Conservation (phyloP, 2,329 filamentous ascomycete species). For the Penicillium crustosum region DNA sequence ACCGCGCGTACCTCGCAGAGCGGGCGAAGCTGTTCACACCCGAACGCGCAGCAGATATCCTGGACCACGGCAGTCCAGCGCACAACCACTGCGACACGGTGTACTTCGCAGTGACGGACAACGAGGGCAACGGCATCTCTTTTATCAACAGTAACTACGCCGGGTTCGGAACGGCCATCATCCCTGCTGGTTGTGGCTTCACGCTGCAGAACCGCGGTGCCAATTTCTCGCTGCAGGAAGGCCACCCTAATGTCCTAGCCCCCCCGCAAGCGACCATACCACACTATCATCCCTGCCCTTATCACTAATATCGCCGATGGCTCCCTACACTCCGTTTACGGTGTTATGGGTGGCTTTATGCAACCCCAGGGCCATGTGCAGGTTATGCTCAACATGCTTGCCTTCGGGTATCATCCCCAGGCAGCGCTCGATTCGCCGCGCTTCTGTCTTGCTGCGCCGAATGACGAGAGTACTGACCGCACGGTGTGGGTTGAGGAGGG, state of each 20-base stretch:
- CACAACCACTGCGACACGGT: slow-evolving; percentile 88
- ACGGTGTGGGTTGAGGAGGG: slow-evolving; percentile 27
- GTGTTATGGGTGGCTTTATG: slow-evolving; percentile 98
- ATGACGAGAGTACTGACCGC: slow-evolving; percentile 45
- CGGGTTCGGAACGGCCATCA: slow-evolving; percentile 80
- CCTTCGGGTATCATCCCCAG: slow-evolving; percentile 79
- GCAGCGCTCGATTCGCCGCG: slow-evolving; percentile 85
- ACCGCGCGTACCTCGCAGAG: slow-evolving; percentile 69
- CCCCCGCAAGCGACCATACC: slow-evolving; percentile 89
- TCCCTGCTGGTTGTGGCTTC: slow-evolving; percentile 84
- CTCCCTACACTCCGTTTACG: slow-evolving; percentile 79
- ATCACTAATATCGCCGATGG: slow-evolving; percentile 75
- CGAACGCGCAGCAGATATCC: slow-evolving; percentile 50
- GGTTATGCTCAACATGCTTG: slow-evolving; percentile 83
- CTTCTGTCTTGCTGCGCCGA: slow-evolving; percentile 80
- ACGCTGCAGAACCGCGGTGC: slow-evolving; percentile 90
- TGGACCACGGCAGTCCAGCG: slow-evolving; percentile 77
- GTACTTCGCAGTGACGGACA: slow-evolving; percentile 84
- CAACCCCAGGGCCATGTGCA: slow-evolving; percentile 96
- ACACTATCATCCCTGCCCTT: slow-evolving; percentile 94
- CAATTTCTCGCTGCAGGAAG: slow-evolving; percentile 70
- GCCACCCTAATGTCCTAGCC: slow-evolving; percentile 77
- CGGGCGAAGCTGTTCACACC: slow-evolving; percentile 64
- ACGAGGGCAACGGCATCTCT: slow-evolving; percentile 81
- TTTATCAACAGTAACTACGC: slow-evolving; percentile 97